Conservation (phyloP, 768 basidiomycete species). For the Lentinula sp. region DNA sequence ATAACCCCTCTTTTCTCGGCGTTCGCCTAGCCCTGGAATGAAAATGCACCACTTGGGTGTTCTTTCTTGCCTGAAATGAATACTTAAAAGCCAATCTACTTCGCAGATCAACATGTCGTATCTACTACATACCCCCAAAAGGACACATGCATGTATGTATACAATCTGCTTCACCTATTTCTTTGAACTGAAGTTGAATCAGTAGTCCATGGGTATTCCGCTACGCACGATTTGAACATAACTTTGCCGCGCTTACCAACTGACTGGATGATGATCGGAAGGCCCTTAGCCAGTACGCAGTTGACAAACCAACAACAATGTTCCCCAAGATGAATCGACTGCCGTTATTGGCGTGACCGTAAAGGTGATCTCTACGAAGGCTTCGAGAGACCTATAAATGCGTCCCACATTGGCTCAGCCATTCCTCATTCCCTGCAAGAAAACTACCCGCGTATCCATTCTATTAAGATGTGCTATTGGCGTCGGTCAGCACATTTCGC, state of each 20-base stretch:
- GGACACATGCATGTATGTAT: neutral
- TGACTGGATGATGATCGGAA: neutral
- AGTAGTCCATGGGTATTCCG: neutral
- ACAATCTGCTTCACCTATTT: neutral
- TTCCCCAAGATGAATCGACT: neutral
- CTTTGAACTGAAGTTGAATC: neutral
- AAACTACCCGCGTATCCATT: neutral
- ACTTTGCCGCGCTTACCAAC: neutral
- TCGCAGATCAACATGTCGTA: slow-evolving; percentile 2
- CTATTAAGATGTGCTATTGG: slow-evolving; percentile 49
- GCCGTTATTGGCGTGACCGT: slow-evolving; percentile 3
- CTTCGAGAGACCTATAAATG: slow-evolving; percentile 5
- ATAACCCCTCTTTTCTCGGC: neutral
- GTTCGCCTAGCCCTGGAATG: neutral
- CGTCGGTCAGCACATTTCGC: slow-evolving; percentile 38
- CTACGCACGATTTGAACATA: neutral
- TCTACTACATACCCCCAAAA: neutral
- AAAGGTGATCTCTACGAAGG: neutral
- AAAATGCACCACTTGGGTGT: neutral
- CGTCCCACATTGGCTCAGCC: neutral
- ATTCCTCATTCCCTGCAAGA: slow-evolving; percentile 10
- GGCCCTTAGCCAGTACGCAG: neutral
- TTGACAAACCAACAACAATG: neutral
- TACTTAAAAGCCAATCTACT: slow-evolving; percentile 1
- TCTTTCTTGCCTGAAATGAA: neutral